Evolutionary conservation across 176 grass and related monocot species (phyloP), one percentile per base, ranked within the genome.

Genomic region (Rhipidocladum racemiflorum): DNA sequence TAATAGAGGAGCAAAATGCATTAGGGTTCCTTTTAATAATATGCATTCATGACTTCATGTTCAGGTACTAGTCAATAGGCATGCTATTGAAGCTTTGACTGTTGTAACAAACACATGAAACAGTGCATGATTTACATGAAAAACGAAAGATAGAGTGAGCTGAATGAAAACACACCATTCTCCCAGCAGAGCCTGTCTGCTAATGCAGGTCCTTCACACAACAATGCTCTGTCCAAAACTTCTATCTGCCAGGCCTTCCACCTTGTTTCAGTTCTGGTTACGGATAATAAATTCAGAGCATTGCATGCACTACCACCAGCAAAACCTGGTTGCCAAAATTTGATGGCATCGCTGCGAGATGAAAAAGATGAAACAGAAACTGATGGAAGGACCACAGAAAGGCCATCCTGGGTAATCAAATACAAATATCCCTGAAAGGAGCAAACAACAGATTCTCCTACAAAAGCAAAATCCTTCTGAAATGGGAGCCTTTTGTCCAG

Each of bases 211-310:
- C 92, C 92, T 93, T 98, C 95, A 90, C 84, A 98, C 76, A 98
- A 73, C 67, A 95, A 83, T 6, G 88, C 79, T 88, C 90, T 86
- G 89, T 98, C 92, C 76, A 98, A 91, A 61, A 98, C 84, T 73
- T 98, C 92, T 82, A 91, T 90, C 78, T 98, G 92, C 95, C 95
- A 98, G 18, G 87, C 27, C 71, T 70, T 91, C 88, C 78, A 98
- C 24, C 38, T 85, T 74, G 85, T 90, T 77, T 75, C 71, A 86
- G 75, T 79, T 91, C 63, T 83, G 64, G 70, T 80, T 87, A 77
- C 70, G 32, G 29, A 54, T 40, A 81, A 57, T 48, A 89, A 82
- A 77, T 91, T 85, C 77, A 87, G 38, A 81, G 77, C 80, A 79
- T 86, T 59, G 70, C 70, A 81, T 65, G 85, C 51, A 57, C 67